Percentiles rank a stretch among this genome's conserved stretches.
These are phyloP conservation scores for Bolboschoenoplectus hybrid DNA, from an alignment of 202 grass and related monocot species.

Conservation along the genomic window DNA sequence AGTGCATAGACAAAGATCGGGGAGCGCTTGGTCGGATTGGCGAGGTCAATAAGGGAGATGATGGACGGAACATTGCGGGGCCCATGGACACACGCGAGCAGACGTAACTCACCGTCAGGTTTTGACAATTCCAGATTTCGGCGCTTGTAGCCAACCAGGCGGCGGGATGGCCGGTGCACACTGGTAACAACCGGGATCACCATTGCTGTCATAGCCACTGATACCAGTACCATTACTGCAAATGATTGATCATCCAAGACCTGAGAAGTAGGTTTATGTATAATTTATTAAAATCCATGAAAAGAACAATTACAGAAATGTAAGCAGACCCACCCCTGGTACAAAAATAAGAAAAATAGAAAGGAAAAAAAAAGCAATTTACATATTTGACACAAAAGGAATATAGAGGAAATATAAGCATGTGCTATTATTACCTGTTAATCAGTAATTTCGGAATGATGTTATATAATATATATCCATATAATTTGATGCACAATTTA, in stretches of 20 bases:
- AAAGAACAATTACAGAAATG: background rate
- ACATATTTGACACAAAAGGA: background rate
- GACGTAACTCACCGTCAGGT: constrained; percentile 68
- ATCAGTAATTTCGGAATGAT: background rate
- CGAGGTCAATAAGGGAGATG: constrained; percentile 71
- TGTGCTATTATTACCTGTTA: background rate
- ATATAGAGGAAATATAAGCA: background rate
- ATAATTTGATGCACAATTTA: background rate
- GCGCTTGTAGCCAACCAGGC: constrained; percentile 71
- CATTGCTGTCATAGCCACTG: constrained; percentile 67
- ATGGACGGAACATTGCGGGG: constrained; percentile 78
- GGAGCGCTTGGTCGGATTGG: constrained; percentile 79
- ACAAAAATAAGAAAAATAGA: background rate
- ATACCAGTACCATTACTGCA: constrained; percentile 71
- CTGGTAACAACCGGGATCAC: constrained; percentile 70
- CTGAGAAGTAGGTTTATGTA: constrained; percentile 16
- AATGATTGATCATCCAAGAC: constrained; percentile 80
- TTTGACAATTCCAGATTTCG: constrained; percentile 69
- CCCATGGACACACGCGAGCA: constrained; percentile 79
- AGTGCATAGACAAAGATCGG: constrained; percentile 79
- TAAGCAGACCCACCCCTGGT: background rate
- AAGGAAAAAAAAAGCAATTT: background rate
- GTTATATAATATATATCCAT: background rate
- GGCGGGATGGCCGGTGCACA: constrained; percentile 54
- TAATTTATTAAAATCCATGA: background rate